These are phyloP conservation scores for Amanita muscaria DNA, from an alignment of 768 basidiomycete species.

Conservation along the genomic window DNA sequence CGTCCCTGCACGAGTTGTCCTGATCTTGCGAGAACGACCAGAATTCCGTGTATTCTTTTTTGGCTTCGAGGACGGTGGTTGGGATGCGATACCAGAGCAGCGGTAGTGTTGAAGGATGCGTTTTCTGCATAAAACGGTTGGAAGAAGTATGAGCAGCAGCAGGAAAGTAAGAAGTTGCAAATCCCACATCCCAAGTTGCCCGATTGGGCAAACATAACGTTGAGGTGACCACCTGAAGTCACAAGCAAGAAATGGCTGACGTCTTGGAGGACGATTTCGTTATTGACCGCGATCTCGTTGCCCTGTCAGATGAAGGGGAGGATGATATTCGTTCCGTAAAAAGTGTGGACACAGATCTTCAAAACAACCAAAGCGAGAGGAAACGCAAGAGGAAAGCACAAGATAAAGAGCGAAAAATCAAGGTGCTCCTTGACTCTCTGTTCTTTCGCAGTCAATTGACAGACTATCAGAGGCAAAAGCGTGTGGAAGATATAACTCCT, in stretches of 20 bases:
- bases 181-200: too few species aligned
- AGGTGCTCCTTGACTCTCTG: conserved; percentile 31
- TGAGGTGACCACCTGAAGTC: too few species aligned
- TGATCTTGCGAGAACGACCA: neutral
- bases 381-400: conserved; percentile 69
- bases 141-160: too few species aligned
- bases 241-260: too few species aligned
- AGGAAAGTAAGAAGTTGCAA: too few species aligned
- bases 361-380: conserved; percentile 32
- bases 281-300: conserved; percentile 52
- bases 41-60: neutral
- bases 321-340: conserved; percentile 26
- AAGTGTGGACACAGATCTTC: conserved; percentile 16
- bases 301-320: conserved; percentile 55
- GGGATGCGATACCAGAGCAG: neutral
- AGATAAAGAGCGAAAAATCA: conserved; percentile 64
- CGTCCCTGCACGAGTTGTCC: conserved; percentile 3
- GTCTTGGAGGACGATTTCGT: conserved; percentile 82
- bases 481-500: conserved; percentile 35
- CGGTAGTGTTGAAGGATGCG: too few species aligned
- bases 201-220: too few species aligned
- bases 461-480: conserved; percentile 49
- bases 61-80: neutral
- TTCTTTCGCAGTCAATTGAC: conserved; percentile 1
- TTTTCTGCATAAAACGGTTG: too few species aligned